Evolutionary conservation across 352 stramenopile genomes (phyloP).

Genomic region (Globisporangium emineosum): DNA sequence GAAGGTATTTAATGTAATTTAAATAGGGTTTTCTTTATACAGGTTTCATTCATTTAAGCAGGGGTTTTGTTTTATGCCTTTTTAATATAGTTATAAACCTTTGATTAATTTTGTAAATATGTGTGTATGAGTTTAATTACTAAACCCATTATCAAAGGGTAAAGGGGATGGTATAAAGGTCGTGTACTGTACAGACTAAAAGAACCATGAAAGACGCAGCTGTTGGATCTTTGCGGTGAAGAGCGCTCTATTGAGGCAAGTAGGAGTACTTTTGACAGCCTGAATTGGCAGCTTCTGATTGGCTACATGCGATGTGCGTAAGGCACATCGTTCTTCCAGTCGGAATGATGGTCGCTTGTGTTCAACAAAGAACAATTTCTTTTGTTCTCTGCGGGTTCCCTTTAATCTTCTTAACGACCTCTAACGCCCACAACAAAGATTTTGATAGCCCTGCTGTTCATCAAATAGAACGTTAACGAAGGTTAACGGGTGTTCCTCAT

Average conservation of each 20-base stretch:
- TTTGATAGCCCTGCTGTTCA: background rate
- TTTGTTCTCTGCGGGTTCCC: background rate
- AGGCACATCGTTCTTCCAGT: background rate
- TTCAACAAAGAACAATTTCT: constrained; percentile 8
- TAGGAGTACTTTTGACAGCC: constrained; percentile 5
- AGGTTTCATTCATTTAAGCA: too few species aligned
- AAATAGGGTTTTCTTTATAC: too few species aligned
- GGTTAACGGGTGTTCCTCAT: constrained; percentile 12
- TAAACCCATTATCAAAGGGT: background rate
- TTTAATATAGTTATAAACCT: too few species aligned
- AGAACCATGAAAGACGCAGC: too few species aligned
- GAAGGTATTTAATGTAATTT: too few species aligned
- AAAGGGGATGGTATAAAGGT: too few species aligned
- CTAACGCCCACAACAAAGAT: constrained; percentile 17
- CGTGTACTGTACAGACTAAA: too few species aligned
- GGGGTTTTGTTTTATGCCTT: too few species aligned
- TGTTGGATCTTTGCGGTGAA: too few species aligned
- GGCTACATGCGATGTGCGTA: background rate
- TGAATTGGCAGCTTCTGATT: constrained; percentile 12
- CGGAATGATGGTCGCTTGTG: constrained; percentile 1
- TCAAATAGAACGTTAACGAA: constrained; percentile 2
- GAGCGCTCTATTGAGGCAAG: background rate
- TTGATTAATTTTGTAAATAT: too few species aligned
- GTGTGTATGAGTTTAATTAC: too few species aligned
- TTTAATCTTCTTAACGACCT: constrained; percentile 20